phyloP scores from a whole-genome alignment of 192 early-diverging fungal genomes.

The Coemansia sp. region DNA sequence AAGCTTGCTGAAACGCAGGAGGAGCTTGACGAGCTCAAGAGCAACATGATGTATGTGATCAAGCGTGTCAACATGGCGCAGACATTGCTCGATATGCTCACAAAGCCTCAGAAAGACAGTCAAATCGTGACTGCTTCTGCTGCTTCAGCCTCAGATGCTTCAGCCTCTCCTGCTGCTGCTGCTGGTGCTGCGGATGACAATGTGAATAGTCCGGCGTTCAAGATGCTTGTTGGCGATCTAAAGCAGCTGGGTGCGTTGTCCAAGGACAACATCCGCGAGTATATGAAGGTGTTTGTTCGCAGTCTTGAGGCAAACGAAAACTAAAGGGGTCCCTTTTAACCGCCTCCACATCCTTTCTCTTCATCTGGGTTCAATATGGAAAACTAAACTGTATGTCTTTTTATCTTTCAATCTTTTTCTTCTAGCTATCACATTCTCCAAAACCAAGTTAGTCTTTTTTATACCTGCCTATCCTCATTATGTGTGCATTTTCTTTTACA shows the following conservation, averaged over 20 bases:
- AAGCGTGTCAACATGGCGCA: constrained; percentile 38
- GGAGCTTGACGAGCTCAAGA: constrained; percentile 37
- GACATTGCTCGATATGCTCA: constrained; percentile 28
- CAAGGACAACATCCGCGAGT: constrained; percentile 38
- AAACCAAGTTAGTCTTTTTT: no score
- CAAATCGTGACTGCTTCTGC: neutral
- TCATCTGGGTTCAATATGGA: no score
- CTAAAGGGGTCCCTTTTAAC: neutral
- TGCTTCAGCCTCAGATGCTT: neutral
- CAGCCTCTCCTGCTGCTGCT: neutral
- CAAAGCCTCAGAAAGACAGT: neutral
- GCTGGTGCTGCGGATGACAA: neutral
- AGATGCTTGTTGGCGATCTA: constrained; percentile 24
- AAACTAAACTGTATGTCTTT: no score
- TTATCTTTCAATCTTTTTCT: no score
- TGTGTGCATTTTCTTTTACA: no score
- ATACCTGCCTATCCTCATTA: no score
- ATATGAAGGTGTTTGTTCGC: constrained; percentile 32
- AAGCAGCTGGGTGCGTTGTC: constrained; percentile 33
- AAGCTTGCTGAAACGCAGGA: constrained; percentile 5
- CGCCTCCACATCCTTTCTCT: neutral
- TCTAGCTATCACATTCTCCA: no score
- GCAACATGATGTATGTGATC: constrained; percentile 34
- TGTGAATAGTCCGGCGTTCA: constrained; percentile 9
- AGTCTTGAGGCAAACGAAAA: constrained; percentile 20